A percentile compares a stretch with the other conserved stretches of the same genome.
Conservation (phyloP, 495 filamentous ascomycete species). For the Platismatia glauca region DNA sequence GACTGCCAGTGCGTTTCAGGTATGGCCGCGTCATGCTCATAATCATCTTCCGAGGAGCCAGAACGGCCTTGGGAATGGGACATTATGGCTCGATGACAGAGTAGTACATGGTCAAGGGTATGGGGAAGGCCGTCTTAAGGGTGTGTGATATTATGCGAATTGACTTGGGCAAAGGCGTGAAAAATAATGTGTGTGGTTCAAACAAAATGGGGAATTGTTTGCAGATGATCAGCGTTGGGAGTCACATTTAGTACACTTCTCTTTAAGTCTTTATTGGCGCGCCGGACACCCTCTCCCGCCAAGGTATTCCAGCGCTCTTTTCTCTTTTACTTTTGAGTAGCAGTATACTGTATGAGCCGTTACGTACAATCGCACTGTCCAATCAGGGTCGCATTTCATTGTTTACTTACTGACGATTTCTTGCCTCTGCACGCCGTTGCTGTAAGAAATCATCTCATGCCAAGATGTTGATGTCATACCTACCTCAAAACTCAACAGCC, state of each 20-base stretch:
- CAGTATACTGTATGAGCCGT: not conserved
- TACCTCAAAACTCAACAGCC: not conserved
- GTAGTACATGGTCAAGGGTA: not conserved
- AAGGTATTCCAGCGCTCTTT: not conserved
- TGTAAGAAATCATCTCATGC: not conserved
- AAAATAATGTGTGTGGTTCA: not conserved
- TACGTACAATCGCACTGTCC: not conserved
- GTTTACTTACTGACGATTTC: not conserved
- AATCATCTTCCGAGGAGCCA: slow-evolving; percentile 17
- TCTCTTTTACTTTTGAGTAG: not conserved
- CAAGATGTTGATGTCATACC: slow-evolving; percentile 1
- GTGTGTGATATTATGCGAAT: not conserved
- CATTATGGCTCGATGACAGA: not conserved
- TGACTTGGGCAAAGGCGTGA: not conserved
- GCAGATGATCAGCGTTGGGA: not conserved
- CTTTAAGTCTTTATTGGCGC: no score
- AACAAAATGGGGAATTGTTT: not conserved
- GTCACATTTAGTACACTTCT: not conserved
- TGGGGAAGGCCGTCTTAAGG: not conserved
- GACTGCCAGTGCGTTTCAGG: slow-evolving; percentile 10
- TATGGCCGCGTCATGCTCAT: slow-evolving; percentile 13
- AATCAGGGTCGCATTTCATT: not conserved
- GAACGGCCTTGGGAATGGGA: slow-evolving; percentile 10
- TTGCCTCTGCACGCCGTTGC: not conserved
- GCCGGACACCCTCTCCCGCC: not conserved